A percentile compares a stretch with the other conserved stretches of the same genome.
Evolutionary conservation across 306 rosid genomes (phyloP).

Genomic region (Prunus padus): DNA sequence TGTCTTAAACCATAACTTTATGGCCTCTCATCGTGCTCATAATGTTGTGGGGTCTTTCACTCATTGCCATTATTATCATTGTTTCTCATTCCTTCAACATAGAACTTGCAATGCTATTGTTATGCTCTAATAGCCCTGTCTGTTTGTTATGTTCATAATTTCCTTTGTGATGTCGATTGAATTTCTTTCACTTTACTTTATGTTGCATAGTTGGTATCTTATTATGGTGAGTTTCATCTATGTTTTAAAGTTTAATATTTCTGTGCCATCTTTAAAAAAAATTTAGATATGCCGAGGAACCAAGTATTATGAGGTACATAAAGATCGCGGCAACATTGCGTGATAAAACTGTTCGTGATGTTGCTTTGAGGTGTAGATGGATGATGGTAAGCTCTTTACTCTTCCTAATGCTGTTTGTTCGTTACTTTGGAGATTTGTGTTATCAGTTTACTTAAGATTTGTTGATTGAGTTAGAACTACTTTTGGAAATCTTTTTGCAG

Average conservation of each 20-base stretch:
- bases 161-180: neutral
- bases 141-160: neutral
- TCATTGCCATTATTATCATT: neutral
- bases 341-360: constrained; percentile 98
- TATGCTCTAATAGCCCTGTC: neutral
- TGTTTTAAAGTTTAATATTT: constrained; percentile 19
- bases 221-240: neutral
- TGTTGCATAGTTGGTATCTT: neutral
- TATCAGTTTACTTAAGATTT: neutral
- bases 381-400: constrained; percentile 70
- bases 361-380: constrained; percentile 99
- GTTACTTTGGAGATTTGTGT: neutral
- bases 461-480: constrained; percentile 30
- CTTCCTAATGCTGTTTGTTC: constrained; percentile 18
- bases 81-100: neutral
- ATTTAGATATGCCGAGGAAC: constrained; percentile 77
- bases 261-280: constrained; percentile 5
- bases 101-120: constrained; percentile 8
- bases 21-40: neutral
- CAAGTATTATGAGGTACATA: constrained; percentile 88
- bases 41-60: neutral
- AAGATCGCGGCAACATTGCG: constrained; percentile 88
- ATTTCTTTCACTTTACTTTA: constrained; percentile 2
- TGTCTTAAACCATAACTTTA: neutral
- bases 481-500: constrained; percentile 47